Evolutionary conservation across 1,284 basidiomycete genomes (phyloP), one percentile per base, ranked within the genome.

Genomic region (Cryptococcus sp.): DNA sequence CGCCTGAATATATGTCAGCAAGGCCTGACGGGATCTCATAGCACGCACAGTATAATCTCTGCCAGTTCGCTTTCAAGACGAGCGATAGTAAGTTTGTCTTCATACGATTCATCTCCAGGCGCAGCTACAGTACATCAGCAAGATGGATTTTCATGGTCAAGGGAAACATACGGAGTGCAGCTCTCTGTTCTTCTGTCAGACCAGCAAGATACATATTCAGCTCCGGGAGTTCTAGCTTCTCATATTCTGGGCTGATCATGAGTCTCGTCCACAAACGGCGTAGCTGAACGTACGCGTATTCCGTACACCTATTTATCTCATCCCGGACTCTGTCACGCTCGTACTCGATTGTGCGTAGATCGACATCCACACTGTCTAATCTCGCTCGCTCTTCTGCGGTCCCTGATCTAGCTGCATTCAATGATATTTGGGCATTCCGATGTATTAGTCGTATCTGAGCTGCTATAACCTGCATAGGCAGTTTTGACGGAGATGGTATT

Each of bases 21-120:
- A 16, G 47, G n/a, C 41, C 45, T 31, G 11, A 44, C 37, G n/a
- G 28, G 32, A 44, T n/a, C n/a, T n/a, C n/a, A n/a, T n/a, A n/a
- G n/a, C n/a, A 53, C 64, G 43, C 24, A 67, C 62, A 56, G 49
- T 41, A 58, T 49, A n/a, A 72, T 62, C 34, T 67, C 61, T 7
- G 54, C 57, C 16, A 74, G 59, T 55, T 74, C 70, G 22, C 61
- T 37, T 49, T 74, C 68, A 37, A 74, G 52, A 21, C 62, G 60
- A 0, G 63, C 59, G 4, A 69, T 64, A 16, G 56, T 60, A 5
- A 69, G 42, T 9, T 65, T 61, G 44, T 70, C 54, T 23, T 65
- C 60, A 48, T 67, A 62, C 0, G 39, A 45, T 16, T 69, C 63
- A 34, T 57, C 48, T 4, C 61, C 62, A 13, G 48, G 42, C 2